Evolutionary conservation across 129 eudicot species (phyloP).

Genomic region (Chrysanthemum seticuspe): DNA sequence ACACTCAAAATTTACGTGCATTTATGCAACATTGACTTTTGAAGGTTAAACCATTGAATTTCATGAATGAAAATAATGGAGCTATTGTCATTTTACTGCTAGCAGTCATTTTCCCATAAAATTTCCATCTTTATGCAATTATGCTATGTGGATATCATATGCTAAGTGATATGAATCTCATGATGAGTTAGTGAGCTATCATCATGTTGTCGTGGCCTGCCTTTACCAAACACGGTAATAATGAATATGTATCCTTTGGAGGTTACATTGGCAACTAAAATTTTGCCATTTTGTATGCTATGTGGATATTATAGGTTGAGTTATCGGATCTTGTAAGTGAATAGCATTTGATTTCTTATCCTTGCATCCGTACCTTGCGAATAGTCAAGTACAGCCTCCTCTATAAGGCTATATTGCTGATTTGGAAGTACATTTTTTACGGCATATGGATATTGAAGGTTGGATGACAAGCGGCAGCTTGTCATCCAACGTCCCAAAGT

Average conservation of each 20-base stretch:
- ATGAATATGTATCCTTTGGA: not conserved
- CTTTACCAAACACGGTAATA: not conserved
- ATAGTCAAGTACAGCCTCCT: not conserved
- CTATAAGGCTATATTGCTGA: not conserved
- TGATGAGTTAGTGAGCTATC: not conserved
- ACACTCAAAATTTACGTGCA: too few relatives aligned
- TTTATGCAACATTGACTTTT: too few relatives aligned
- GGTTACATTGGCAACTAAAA: not conserved
- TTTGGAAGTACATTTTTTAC: not conserved
- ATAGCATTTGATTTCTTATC: not conserved
- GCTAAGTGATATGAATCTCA: not conserved
- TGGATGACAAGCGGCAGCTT: too few relatives aligned
- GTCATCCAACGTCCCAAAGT: too few relatives aligned
- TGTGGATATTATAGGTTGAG: not conserved
- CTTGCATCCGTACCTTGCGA: not conserved
- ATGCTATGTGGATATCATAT: not conserved
- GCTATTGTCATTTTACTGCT: too few relatives aligned
- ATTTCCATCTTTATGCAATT: not conserved
- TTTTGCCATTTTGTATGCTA: not conserved
- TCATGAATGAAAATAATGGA: too few relatives aligned
- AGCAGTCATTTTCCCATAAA: not conserved
- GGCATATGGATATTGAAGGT: too few relatives aligned
- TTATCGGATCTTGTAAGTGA: not conserved
- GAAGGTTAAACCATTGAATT: too few relatives aligned
- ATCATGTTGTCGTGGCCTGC: too few relatives aligned